Conservation (phyloP, 345 rosid genomes). For the Camelina hispida region DNA sequence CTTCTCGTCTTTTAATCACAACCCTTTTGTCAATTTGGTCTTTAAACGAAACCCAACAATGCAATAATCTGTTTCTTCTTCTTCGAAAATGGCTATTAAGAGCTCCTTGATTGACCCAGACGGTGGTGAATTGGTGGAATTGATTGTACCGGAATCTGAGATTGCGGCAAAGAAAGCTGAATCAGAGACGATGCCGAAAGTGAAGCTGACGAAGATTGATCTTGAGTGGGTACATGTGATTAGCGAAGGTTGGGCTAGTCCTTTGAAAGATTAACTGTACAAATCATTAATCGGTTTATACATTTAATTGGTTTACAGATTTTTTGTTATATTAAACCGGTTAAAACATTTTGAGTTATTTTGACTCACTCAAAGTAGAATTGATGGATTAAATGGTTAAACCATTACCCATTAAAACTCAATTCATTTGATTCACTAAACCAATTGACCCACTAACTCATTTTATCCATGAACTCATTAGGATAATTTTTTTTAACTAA, state of each 20-base stretch:
- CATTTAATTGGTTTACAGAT: too few relatives aligned
- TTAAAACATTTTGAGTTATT: too few relatives aligned
- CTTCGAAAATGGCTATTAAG: slow-evolving; percentile 40
- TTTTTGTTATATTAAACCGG: too few relatives aligned
- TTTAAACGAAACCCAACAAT: slow-evolving; percentile 44
- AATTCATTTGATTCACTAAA: too few relatives aligned
- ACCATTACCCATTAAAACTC: too few relatives aligned
- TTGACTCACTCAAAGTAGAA: too few relatives aligned
- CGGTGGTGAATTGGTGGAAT: slow-evolving; percentile 78
- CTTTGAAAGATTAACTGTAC: too few relatives aligned
- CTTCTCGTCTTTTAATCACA: slow-evolving; percentile 47
- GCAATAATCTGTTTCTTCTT: slow-evolving; percentile 25
- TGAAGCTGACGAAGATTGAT: slow-evolving; percentile 70
- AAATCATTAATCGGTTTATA: too few relatives aligned
- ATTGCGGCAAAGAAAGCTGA: slow-evolving; percentile 56
- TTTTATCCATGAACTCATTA: too few relatives aligned
- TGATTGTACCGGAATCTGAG: slow-evolving; percentile 66
- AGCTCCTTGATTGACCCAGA: slow-evolving; percentile 95
- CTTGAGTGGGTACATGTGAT: slow-evolving; percentile 96
- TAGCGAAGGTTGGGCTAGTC: slow-evolving; percentile 97
- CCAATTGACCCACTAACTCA: too few relatives aligned
- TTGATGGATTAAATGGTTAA: too few relatives aligned
- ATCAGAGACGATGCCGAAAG: slow-evolving; percentile 71
- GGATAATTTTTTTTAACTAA: too few relatives aligned
- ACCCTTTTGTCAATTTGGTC: slow-evolving; percentile 43